Conservation (phyloP, 1,284 basidiomycete species). For the Peniophora sp. region DNA sequence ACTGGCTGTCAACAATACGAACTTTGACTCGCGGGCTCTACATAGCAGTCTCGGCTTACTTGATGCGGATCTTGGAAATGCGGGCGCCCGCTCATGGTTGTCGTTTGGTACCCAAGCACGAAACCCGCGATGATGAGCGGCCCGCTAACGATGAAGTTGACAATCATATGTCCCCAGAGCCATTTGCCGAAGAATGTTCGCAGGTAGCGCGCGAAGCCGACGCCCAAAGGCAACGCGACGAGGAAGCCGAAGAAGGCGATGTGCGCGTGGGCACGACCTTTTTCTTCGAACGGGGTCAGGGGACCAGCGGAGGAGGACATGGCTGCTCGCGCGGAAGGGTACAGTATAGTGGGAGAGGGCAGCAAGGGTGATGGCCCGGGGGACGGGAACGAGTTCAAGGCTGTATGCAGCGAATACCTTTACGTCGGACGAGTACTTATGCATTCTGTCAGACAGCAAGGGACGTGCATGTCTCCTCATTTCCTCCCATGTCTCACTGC, state of each 20-base stretch:
- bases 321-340: no score
- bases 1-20: no score
- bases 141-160: not conserved
- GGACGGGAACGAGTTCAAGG: no score
- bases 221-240: not conserved
- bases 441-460: no score
- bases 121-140: not conserved
- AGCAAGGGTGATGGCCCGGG: no score
- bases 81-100: not conserved
- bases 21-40: no score
- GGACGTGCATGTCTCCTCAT: no score
- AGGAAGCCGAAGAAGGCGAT: not conserved
- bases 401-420: no score
- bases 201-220: not conserved
- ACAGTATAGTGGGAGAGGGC: no score
- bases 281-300: slow-evolving; percentile 27
- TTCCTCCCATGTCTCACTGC: no score
- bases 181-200: not conserved
- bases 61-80: not conserved
- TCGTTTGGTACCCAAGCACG: not conserved
- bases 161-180: not conserved
- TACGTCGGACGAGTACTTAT: no score
- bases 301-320: slow-evolving; percentile 27
- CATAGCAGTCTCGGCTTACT: no score
- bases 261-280: not conserved